A percentile compares a stretch with the other conserved stretches of the same genome.
Evolutionary conservation across 2,329 filamentous ascomycete genomes (phyloP).

Genomic region (Pseudogymnoascus destructans): DNA sequence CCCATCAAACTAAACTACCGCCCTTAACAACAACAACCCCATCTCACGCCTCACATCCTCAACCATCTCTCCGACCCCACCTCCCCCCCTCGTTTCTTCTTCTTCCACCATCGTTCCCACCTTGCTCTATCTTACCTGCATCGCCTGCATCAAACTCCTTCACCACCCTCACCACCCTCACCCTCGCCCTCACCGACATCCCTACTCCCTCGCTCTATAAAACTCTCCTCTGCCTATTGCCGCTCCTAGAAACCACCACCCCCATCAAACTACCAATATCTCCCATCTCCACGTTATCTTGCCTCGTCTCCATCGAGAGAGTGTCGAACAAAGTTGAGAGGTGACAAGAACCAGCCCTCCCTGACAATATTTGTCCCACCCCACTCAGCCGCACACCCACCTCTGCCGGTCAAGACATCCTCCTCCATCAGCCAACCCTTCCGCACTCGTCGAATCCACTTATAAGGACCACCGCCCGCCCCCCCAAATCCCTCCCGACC

Average conservation of each 20-base stretch:
- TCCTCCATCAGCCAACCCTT: background rate
- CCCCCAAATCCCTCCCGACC: background rate
- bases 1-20: background rate
- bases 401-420: background rate
- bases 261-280: background rate
- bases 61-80: background rate
- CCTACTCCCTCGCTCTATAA: background rate
- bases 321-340: background rate
- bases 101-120: background rate
- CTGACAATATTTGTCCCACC: background rate
- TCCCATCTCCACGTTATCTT: background rate
- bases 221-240: background rate
- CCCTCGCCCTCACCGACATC: background rate
- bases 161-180: background rate
- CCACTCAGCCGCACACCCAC: background rate
- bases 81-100: background rate
- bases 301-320: background rate
- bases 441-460: background rate
- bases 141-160: background rate
- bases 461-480: background rate
- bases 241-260: background rate
- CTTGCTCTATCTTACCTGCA: background rate
- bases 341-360: background rate
- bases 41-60: background rate
- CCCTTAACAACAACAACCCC: background rate